These are phyloP conservation scores for Crotalaria pallida DNA, from an alignment of 306 rosid species.

Conservation along the genomic window DNA sequence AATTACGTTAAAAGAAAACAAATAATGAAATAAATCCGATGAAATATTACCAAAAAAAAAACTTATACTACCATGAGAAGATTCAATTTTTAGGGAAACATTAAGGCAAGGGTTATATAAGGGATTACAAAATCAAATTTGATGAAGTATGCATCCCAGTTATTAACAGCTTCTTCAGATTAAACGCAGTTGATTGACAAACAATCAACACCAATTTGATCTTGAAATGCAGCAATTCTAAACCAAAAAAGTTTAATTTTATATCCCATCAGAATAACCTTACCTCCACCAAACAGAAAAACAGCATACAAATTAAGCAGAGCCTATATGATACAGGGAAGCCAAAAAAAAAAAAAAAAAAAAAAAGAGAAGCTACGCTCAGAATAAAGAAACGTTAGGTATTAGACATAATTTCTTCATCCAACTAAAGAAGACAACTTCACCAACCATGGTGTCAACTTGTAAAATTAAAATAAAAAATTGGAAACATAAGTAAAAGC, in stretches of 20 bases:
- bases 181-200: neutral
- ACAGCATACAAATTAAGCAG: neutral
- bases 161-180: neutral
- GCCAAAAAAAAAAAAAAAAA: too few relatives aligned
- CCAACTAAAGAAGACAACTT: neutral
- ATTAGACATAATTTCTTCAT: neutral
- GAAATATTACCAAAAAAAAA: neutral
- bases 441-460: neutral
- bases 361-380: neutral
- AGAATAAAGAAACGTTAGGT: neutral
- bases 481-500: neutral
- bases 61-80: neutral
- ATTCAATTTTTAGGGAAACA: neutral
- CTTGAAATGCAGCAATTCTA: neutral
- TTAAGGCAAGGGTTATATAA: neutral
- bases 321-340: slow-evolving; percentile 9
- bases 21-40: neutral
- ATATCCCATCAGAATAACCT: neutral
- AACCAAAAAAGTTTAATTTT: neutral
- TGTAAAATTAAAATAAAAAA: neutral
- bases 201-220: neutral
- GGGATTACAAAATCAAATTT: neutral
- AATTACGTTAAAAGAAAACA: too few relatives aligned
- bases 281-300: neutral
- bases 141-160: neutral